Evolutionary conservation across 192 early-diverging fungal genomes (phyloP), one percentile per base, ranked within the genome.

Genomic region (Entomortierella parvispora): DNA sequence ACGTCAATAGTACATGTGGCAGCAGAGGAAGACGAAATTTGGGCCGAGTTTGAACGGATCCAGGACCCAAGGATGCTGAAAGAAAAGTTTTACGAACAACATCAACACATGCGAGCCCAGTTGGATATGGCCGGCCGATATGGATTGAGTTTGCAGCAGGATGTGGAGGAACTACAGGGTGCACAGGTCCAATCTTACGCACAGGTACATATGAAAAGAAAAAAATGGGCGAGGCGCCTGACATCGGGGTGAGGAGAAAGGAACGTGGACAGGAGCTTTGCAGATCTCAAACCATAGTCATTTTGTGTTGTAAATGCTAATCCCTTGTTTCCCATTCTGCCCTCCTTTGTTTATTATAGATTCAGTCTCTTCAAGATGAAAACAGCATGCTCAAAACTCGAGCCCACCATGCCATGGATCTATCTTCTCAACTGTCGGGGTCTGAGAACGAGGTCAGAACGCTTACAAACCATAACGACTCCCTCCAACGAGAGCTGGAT

Each of bases 71-170:
- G 56, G 29, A 28, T 37, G 37, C 23, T 72, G 37, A 85, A 85
- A 57, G 84, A 89, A 54, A 77, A 82, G 72, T 71, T 71, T 32
- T 71, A 71, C 45, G 69, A 50, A n/a, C 84, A 89, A 52, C 77
- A 76, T 42, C 81, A 85, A 37, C 43, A 80, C 57, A 82, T 89
- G 52, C 71, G 62, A 4, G 83, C 80, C 31, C 81, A 89, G 46
- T 50, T 89, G 28, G 83, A 89, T 33, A 64, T 87, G 20, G 87
- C 87, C n/a, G 87, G 85, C 31, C 81, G 83, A 20, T 62, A 87
- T 33, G 87, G 87, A 14, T 51, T 89, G 18, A 85, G 79, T 40
- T 76, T 89, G 6, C 86, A 77, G 32, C 74, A 77, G 40, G 60
- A 56, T 66, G 47, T 77, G 23, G 74, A 77, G 15, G 65, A 86